Evolutionary conservation across 2,329 filamentous ascomycete species (phyloP), one percentile per base, ranked within the genome.

Genomic region (Xylaria sp.): DNA sequence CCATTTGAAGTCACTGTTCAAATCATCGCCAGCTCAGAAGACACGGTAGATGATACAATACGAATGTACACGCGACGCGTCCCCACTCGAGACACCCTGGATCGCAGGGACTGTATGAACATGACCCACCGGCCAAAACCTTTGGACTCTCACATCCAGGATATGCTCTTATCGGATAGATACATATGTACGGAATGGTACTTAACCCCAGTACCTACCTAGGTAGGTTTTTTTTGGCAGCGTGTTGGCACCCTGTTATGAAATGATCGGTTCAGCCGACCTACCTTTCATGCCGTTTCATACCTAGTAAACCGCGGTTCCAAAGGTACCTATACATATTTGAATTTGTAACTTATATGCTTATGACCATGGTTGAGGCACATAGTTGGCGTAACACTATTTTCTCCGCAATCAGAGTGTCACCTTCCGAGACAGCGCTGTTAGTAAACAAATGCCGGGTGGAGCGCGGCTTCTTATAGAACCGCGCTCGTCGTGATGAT

Each of bases 1-100:
- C 72, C 78, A 80, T 80, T 58, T 71, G 34, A 46, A 20, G 10
- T 41, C 28, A 39, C 20, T 13, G 48, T 52, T 20, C 46, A 61
- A 44, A 8, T 18, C 15, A 13, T 28, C 34, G 32, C 50, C 37
- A 39, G 34, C n/a, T 58, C 32, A 20, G 54, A 41, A 32, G 20
- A 41, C 60, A 20, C 32, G 32, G 62, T 46, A 51, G 46, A 57
- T 58, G 32, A 39, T 58, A 61, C 12, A 3, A 52, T 58, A 20
- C 34, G 41, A 46, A 46, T 18, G 15, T 58, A 20, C 46, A 56
- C 66, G 69, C 68, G 70, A 72, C 70, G 70, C 72, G 70, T 68
- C 65, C 65, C 70, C 63, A 72, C 58, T 20, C 32, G 23, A 7
- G 28, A 60, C 28, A 18, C 39, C 39, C 41, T 18, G 7, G 13